phyloP scores from a whole-genome alignment of 139 green algal genomes.

The Deuterostichococcus epilithicus region DNA sequence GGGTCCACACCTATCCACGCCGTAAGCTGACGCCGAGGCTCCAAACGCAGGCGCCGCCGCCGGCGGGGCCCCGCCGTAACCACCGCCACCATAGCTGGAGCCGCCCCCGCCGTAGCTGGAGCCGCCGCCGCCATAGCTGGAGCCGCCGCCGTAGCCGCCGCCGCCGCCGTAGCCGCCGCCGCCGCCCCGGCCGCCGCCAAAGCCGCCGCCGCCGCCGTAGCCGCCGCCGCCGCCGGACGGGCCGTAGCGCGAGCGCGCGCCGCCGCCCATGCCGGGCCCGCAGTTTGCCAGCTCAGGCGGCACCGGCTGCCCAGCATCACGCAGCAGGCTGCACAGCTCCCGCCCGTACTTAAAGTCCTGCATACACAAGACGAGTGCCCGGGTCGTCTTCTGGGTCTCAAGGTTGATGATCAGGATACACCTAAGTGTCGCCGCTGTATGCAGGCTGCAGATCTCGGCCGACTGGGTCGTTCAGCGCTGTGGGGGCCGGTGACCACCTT shows the following conservation, averaged over 20 bases:
- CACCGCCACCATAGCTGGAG: slow-evolving; percentile 24
- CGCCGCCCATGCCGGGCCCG: slow-evolving; percentile 26
- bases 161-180: slow-evolving; percentile 20
- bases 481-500: too few species aligned
- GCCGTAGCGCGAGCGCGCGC: slow-evolving; percentile 31
- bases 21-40: slow-evolving; percentile 22
- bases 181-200: slow-evolving; percentile 17
- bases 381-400: not conserved
- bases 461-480: too few species aligned
- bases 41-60: slow-evolving; percentile 9
- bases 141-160: slow-evolving; percentile 18
- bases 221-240: not conserved
- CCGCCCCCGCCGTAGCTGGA: slow-evolving; percentile 25
- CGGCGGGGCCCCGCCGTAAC: slow-evolving; percentile 18
- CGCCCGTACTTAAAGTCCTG: slow-evolving; percentile 65
- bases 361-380: not conserved
- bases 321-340: slow-evolving; percentile 58
- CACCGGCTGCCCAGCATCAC: slow-evolving; percentile 58
- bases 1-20: slow-evolving; percentile 15
- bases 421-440: not conserved
- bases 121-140: slow-evolving; percentile 22
- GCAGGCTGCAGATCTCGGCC: too few species aligned
- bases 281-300: slow-evolving; percentile 53
- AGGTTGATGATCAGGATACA: not conserved
- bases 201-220: slow-evolving; percentile 13